phyloP scores from a whole-genome alignment of 179 eudicot genomes.

The Camellia oleifera region DNA sequence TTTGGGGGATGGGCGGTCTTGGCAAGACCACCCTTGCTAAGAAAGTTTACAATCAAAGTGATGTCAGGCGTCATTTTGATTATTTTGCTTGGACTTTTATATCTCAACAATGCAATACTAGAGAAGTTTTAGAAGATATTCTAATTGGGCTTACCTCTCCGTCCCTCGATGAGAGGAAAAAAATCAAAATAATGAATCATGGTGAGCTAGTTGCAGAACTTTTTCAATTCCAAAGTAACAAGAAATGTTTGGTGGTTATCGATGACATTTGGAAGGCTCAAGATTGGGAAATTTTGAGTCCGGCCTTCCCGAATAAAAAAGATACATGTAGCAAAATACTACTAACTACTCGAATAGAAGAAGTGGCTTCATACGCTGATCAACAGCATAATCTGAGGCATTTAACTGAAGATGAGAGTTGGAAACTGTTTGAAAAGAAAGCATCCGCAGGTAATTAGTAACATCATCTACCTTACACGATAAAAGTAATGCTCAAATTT shows the following conservation, averaged over 20 bases:
- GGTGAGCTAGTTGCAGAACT: not conserved
- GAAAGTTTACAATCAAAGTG: conserved; percentile 9
- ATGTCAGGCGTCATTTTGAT: conserved; percentile 19
- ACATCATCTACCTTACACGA: no score
- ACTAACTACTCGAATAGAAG: conserved; percentile 1
- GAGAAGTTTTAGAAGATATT: conserved; percentile 12
- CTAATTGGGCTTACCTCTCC: not conserved
- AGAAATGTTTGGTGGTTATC: conserved; percentile 22
- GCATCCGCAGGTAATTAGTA: not conserved
- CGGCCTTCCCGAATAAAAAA: not conserved
- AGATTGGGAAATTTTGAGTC: not conserved
- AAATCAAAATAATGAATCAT: not conserved
- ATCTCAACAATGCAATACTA: conserved; percentile 14
- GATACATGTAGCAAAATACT: not conserved
- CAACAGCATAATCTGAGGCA: not conserved
- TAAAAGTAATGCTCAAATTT: no score
- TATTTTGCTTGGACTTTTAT: conserved; percentile 25
- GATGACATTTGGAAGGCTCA: conserved; percentile 26
- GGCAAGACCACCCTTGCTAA: conserved; percentile 23
- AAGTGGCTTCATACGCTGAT: not conserved
- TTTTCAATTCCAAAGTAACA: not conserved
- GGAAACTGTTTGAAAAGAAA: conserved; percentile 18
- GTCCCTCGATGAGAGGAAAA: no score
- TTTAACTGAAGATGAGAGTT: conserved; percentile 23
- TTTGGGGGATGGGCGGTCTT: conserved; percentile 13